Conservation (phyloP, 1,139 yeast species). For the Magnusiomyces suaveolens region DNA sequence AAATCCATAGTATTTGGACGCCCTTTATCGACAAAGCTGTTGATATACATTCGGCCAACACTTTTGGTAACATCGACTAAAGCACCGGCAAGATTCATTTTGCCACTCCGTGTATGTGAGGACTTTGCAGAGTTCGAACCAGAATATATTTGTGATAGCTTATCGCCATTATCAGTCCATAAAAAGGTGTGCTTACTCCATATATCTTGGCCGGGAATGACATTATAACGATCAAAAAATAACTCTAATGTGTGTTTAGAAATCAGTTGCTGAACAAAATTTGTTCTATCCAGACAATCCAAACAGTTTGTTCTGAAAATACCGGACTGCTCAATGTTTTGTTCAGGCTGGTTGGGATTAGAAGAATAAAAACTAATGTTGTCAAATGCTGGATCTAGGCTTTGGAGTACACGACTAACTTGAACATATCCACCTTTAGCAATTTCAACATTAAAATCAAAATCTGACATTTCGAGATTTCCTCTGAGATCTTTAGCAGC, state of each 20-base stretch:
- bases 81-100: conserved; percentile 94
- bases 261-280: conserved; percentile 81
- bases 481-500: conserved; percentile 38
- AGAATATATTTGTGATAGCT: conserved; percentile 89
- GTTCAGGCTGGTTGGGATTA: conserved; percentile 37
- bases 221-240: conserved; percentile 47
- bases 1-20: conserved; percentile 83
- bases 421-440: conserved; percentile 73
- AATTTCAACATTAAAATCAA: conserved; percentile 91
- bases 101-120: conserved; percentile 87
- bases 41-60: conserved; percentile 88
- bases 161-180: conserved; percentile 99
- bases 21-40: conserved; percentile 86
- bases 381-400: conserved; percentile 53
- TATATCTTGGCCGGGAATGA: conserved; percentile 40
- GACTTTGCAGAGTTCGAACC: conserved; percentile 96
- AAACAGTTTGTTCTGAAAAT: conserved; percentile 87
- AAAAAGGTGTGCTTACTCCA: conserved; percentile 62
- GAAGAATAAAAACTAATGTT: conserved; percentile 75
- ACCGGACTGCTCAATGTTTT: conserved; percentile 72
- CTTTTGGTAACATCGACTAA: conserved; percentile 93
- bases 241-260: conserved; percentile 57
- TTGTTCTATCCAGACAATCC: conserved; percentile 92
- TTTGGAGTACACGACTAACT: conserved; percentile 61
- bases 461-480: conserved; percentile 49